phyloP scores from a whole-genome alignment of 2,329 filamentous ascomycete species.

The Mollisia scopiformis region DNA sequence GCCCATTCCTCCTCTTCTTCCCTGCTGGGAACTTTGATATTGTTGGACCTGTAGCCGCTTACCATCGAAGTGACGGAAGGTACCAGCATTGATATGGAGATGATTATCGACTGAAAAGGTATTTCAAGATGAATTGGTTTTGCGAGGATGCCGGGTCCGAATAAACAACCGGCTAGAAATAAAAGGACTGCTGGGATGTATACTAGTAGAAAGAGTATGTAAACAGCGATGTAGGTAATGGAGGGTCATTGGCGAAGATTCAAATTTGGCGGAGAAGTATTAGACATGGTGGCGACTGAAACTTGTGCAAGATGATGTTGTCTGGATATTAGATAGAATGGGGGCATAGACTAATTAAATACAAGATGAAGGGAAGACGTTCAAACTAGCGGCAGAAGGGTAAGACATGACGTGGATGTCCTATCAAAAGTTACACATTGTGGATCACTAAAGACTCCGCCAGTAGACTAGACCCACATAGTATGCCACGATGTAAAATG shows the following conservation, averaged over 20 bases:
- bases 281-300: constrained; percentile 10
- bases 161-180: not conserved
- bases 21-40: constrained; percentile 8
- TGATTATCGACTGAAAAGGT: constrained; percentile 7
- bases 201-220: too few species aligned
- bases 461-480: constrained; percentile 7
- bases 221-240: not conserved
- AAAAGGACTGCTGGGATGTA: too few species aligned
- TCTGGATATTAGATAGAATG: constrained; percentile 6
- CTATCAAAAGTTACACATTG: constrained; percentile 10
- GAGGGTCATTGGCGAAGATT: constrained; percentile 9
- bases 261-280: constrained; percentile 6
- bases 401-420: constrained; percentile 11
- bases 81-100: constrained; percentile 12
- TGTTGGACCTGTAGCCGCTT: constrained; percentile 11
- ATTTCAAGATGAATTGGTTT: not conserved
- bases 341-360: constrained; percentile 8
- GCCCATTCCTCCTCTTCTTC: constrained; percentile 14
- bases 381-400: constrained; percentile 4
- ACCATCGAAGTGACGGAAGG: constrained; percentile 3
- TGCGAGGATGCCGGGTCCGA: not conserved
- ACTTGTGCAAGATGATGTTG: constrained; percentile 4
- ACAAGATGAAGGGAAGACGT: constrained; percentile 8
- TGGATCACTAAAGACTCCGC: constrained; percentile 12
- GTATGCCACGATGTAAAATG: constrained; percentile 4